A percentile compares a stretch with the other conserved stretches of the same genome.
phyloP scores from a whole-genome alignment of 176 grass and related monocot genomes.

The Saccharum spontaneum region DNA sequence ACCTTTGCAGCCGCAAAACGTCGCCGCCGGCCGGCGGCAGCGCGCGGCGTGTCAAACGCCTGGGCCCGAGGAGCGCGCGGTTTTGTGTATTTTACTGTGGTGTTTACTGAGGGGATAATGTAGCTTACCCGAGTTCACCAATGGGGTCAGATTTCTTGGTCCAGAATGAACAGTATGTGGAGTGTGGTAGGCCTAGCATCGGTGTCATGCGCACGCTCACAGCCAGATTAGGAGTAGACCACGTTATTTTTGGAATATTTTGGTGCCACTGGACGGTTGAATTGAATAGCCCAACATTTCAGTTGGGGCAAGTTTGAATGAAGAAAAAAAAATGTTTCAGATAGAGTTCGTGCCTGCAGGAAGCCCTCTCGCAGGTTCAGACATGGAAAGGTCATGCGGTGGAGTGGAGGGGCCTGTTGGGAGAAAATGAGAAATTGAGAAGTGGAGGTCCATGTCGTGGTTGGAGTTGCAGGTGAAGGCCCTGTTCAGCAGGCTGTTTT shows the following conservation, averaged over 20 bases:
- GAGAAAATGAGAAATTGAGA: neutral
- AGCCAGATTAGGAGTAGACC: slow-evolving; percentile 22
- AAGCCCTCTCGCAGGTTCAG: neutral
- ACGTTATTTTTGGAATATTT: neutral
- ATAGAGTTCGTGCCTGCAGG: neutral
- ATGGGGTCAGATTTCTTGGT: neutral
- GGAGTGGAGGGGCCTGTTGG: neutral
- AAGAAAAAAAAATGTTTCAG: neutral
- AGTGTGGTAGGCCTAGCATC: slow-evolving; percentile 2
- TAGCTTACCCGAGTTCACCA: slow-evolving; percentile 6
- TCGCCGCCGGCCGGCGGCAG: slow-evolving; percentile 7
- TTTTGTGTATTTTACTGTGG: neutral
- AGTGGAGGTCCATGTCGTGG: neutral
- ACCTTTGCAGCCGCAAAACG: slow-evolving; percentile 32
- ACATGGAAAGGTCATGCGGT: neutral
- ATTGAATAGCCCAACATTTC: neutral
- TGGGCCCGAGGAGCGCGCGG: neutral
- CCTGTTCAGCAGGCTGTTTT: no score
- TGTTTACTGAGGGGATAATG: neutral
- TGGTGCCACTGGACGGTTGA: neutral
- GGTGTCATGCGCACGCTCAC: neutral
- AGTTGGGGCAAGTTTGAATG: neutral
- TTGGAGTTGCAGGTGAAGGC: neutral
- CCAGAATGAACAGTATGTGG: neutral
- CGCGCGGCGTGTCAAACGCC: neutral